Evolutionary conservation across 352 stramenopile species (phyloP).

Genomic region (Phytophthora lateralis): DNA sequence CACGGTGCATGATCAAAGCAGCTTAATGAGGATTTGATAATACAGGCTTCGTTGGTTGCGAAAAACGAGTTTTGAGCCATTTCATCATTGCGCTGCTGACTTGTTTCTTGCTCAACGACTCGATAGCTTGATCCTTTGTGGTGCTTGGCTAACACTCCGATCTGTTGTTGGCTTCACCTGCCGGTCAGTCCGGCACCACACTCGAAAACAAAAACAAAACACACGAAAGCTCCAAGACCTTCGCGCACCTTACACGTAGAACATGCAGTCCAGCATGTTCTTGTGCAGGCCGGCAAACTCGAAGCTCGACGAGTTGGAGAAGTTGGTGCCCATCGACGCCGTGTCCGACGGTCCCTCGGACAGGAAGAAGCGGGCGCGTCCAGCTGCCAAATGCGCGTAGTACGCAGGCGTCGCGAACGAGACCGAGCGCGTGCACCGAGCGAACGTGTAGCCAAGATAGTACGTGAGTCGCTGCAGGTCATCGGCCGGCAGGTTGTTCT

Average conservation of each 20-base stretch:
- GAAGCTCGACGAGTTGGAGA: conserved; percentile 18
- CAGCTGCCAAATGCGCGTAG: conserved; percentile 84
- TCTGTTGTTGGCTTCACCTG: no score
- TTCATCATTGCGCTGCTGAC: no score
- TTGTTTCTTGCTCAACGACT: no score
- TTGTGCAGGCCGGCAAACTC: conserved; percentile 23
- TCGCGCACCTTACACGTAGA: conserved; percentile 9
- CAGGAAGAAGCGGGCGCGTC: conserved; percentile 81
- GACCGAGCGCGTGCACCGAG: conserved; percentile 80
- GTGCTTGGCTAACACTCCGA: not conserved
- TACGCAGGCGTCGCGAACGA: conserved; percentile 84
- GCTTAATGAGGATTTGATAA: no score
- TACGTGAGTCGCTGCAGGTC: conserved; percentile 72
- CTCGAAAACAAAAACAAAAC: not conserved
- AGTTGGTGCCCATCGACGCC: conserved; percentile 19
- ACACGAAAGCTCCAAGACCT: not conserved
- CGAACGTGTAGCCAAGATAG: conserved; percentile 81
- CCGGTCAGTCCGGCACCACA: no score
- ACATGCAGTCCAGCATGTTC: conserved; percentile 29
- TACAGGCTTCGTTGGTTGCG: no score
- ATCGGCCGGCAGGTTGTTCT: conserved; percentile 63
- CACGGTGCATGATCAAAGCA: conserved; percentile 4
- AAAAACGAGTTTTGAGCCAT: no score
- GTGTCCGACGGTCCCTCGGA: conserved; percentile 56
- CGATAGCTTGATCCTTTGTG: not conserved